Conservation (phyloP, 1,139 yeast species). For the Pichia sp. region DNA sequence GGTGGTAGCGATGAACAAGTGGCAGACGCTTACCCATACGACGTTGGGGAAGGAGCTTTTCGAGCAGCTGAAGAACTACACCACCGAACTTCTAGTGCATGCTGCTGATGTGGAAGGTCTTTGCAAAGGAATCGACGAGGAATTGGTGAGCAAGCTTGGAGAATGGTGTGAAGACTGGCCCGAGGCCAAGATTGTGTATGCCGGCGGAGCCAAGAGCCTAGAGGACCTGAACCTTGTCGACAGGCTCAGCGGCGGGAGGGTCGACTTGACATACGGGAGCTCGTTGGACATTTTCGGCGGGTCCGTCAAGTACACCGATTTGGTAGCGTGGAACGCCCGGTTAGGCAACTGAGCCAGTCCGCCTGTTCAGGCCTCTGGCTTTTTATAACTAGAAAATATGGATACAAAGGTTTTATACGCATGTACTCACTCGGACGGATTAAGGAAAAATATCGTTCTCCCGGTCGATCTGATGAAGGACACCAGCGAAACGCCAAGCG, state of each 20-base stretch:
- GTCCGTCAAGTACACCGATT: conserved; percentile 68
- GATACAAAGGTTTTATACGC: background rate
- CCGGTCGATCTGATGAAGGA: conserved; percentile 1
- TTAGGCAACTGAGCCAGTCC: background rate
- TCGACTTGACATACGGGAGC: conserved; percentile 89
- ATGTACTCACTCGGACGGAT: background rate
- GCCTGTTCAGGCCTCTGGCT: background rate
- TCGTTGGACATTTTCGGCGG: conserved; percentile 96
- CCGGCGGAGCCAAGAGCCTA: conserved; percentile 88
- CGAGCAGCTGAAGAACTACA: conserved; percentile 51
- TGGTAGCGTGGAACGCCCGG: conserved; percentile 62
- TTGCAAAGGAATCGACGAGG: conserved; percentile 85
- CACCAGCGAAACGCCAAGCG: conserved; percentile 1
- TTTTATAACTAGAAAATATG: background rate
- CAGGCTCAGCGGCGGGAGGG: conserved; percentile 67
- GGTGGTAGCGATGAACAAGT: conserved; percentile 95
- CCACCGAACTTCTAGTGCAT: conserved; percentile 85
- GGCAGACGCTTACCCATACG: conserved; percentile 84
- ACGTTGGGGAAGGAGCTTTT: conserved; percentile 54
- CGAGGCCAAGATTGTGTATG: conserved; percentile 77
- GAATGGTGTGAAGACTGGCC: conserved; percentile 83
- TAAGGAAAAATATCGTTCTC: conserved; percentile 5
- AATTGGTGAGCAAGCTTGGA: conserved; percentile 64
- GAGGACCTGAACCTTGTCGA: conserved; percentile 65
- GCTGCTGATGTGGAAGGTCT: conserved; percentile 99